A percentile compares a stretch with the other conserved stretches of the same genome.
Evolutionary conservation across 805 yeast genomes (phyloP).

Genomic region (Metschnikowia noctiluminum): DNA sequence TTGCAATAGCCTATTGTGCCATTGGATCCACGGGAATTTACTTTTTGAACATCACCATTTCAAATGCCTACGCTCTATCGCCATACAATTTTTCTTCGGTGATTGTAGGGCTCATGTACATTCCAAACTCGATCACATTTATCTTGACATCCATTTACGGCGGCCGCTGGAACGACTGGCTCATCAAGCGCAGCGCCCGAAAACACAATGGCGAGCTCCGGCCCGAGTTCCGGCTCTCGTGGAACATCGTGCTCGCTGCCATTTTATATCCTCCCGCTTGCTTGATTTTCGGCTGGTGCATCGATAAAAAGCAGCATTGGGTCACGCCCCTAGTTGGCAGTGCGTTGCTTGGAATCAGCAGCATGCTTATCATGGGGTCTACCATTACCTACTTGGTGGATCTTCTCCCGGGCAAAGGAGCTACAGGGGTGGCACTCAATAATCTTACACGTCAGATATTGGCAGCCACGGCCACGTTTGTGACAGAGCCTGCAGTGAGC

Average conservation of each 20-base stretch:
- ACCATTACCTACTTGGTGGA: constrained; percentile 80
- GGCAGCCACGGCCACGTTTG: constrained; percentile 75
- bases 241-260: constrained; percentile 68
- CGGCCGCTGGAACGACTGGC: constrained; percentile 72
- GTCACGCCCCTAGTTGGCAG: constrained; percentile 78
- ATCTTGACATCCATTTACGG: constrained; percentile 74
- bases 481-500: constrained; percentile 64
- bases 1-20: constrained; percentile 63
- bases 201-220: constrained; percentile 59
- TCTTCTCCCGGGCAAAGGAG: constrained; percentile 81
- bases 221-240: constrained; percentile 78
- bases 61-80: constrained; percentile 54
- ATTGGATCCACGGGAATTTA: constrained; percentile 68
- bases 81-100: constrained; percentile 72
- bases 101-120: constrained; percentile 70
- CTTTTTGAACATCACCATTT: constrained; percentile 69
- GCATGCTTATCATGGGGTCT: constrained; percentile 80
- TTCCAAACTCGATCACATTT: constrained; percentile 80
- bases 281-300: constrained; percentile 79
- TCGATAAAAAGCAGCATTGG: constrained; percentile 66
- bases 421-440: constrained; percentile 83
- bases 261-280: constrained; percentile 59
- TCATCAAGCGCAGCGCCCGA: constrained; percentile 49
- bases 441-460: constrained; percentile 68
- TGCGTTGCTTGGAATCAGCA: constrained; percentile 74